Evolutionary conservation across 108 stramenopile genomes (phyloP).

Genomic region (Fragilaria crotonensis): DNA sequence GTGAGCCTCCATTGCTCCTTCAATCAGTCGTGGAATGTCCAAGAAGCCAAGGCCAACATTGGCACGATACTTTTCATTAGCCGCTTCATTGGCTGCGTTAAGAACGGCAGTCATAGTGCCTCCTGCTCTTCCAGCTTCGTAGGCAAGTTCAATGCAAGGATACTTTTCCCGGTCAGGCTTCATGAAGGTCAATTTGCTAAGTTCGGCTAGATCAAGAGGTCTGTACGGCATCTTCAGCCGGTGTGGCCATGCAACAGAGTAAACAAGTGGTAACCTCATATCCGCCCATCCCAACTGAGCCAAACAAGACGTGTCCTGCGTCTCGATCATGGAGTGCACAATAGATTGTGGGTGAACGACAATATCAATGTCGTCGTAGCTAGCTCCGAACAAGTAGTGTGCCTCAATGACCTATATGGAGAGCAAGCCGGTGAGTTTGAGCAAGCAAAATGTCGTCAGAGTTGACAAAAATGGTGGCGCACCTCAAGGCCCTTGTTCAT

Average conservation of each 20-base stretch:
- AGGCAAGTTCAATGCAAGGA: constrained; percentile 90
- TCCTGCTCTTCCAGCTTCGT: constrained; percentile 85
- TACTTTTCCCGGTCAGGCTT: constrained; percentile 90
- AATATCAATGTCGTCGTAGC: constrained; percentile 96
- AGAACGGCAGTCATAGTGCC: constrained; percentile 96
- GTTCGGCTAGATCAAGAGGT: constrained; percentile 77
- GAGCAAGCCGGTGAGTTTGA: neutral
- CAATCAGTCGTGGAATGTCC: constrained; percentile 89
- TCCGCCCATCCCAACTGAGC: constrained; percentile 96
- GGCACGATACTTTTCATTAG: constrained; percentile 91
- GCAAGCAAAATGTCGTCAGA: constrained; percentile 4
- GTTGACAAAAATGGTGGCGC: constrained; percentile 12
- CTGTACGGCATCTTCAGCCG: constrained; percentile 89
- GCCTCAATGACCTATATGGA: constrained; percentile 86
- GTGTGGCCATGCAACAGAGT: constrained; percentile 94
- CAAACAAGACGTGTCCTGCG: constrained; percentile 93
- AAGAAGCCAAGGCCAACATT: constrained; percentile 85
- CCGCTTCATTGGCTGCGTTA: constrained; percentile 95
- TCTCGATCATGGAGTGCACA: constrained; percentile 94
- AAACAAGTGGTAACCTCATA: constrained; percentile 94
- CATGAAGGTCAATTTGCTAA: constrained; percentile 76
- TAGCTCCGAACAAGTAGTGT: constrained; percentile 94
- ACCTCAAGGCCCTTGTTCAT: constrained; percentile 98
- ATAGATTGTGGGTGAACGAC: constrained; percentile 97
- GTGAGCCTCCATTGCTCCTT: constrained; percentile 92